These are phyloP conservation scores for Metschnikowia proteae DNA, from an alignment of 805 yeast genomes.

Conservation along the genomic window DNA sequence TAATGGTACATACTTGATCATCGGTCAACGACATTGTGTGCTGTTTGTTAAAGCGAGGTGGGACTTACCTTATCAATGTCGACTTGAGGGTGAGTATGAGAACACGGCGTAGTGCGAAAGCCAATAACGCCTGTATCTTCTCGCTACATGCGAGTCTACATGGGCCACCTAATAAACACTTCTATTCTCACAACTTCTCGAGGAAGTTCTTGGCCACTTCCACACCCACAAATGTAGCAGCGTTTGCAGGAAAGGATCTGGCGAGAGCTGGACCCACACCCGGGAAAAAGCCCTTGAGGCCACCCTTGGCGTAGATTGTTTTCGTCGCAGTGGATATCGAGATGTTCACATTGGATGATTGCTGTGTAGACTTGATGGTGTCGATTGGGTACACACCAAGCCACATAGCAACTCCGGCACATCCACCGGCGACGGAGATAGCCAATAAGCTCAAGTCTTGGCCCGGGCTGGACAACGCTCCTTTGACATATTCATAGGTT, in stretches of 20 bases:
- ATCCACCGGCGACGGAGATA: conserved; percentile 87
- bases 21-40: conserved; percentile 28
- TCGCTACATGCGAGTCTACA: neutral
- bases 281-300: conserved; percentile 91
- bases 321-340: conserved; percentile 64
- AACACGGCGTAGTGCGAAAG: conserved; percentile 15
- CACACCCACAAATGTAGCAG: conserved; percentile 97
- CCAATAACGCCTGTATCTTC: conserved; percentile 9
- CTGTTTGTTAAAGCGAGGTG: conserved; percentile 8
- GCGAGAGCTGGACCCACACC: conserved; percentile 95
- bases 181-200: conserved; percentile 24
- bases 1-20: conserved; percentile 25
- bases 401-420: conserved; percentile 98
- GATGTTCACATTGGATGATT: conserved; percentile 51
- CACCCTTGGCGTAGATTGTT: conserved; percentile 69
- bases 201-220: conserved; percentile 62
- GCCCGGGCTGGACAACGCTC: conserved; percentile 52
- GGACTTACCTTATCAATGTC: conserved; percentile 17
- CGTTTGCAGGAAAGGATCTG: conserved; percentile 96
- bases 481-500: conserved; percentile 81
- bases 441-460: conserved; percentile 64
- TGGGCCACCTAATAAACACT: neutral
- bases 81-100: conserved; percentile 20
- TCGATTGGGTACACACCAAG: conserved; percentile 91
- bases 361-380: conserved; percentile 84